Percentiles rank a stretch among this genome's conserved stretches.
phyloP scores from a whole-genome alignment of 768 basidiomycete genomes.

The Agaricus subrufescens region DNA sequence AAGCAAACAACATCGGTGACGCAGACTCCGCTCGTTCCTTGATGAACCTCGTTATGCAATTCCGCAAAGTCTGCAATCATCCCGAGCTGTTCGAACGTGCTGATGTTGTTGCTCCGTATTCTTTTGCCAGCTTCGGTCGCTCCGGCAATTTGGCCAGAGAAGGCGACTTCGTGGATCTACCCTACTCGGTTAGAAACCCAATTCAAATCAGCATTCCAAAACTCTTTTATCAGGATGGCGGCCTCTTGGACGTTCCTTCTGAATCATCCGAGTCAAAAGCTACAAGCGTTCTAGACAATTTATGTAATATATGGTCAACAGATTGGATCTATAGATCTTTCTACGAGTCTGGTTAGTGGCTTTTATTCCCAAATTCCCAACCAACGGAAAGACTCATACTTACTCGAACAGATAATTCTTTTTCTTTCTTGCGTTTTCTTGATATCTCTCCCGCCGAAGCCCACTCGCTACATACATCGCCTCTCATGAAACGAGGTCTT shows the following conservation, averaged over 20 bases:
- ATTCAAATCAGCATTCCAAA: slow-evolving; percentile 77
- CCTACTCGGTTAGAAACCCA: slow-evolving; percentile 85
- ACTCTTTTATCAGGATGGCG: slow-evolving; percentile 75
- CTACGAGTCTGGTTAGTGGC: slow-evolving; percentile 51
- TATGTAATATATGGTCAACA: slow-evolving; percentile 89
- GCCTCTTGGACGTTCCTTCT: slow-evolving; percentile 60
- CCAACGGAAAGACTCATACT: neutral
- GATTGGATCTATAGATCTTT: slow-evolving; percentile 76
- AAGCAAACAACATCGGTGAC: slow-evolving; percentile 88
- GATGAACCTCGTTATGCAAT: slow-evolving; percentile 99
- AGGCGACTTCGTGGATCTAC: slow-evolving; percentile 75
- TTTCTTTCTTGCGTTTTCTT: slow-evolving; percentile 76
- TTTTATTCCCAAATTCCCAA: neutral
- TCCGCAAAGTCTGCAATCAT: slow-evolving; percentile 98
- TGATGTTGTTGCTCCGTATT: slow-evolving; percentile 90
- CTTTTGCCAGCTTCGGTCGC: slow-evolving; percentile 78
- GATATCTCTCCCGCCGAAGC: slow-evolving; percentile 60
- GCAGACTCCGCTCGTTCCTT: slow-evolving; percentile 88
- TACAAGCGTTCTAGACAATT: slow-evolving; percentile 50
- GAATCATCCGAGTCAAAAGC: slow-evolving; percentile 45
- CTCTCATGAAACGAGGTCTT: slow-evolving; percentile 55
- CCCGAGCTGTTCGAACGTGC: slow-evolving; percentile 97
- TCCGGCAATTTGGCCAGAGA: slow-evolving; percentile 83
- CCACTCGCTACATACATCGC: slow-evolving; percentile 53
- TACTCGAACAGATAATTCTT: slow-evolving; percentile 38